These are phyloP conservation scores for Spinellus fusiger DNA, from an alignment of 192 early-diverging fungal species.

Conservation along the genomic window DNA sequence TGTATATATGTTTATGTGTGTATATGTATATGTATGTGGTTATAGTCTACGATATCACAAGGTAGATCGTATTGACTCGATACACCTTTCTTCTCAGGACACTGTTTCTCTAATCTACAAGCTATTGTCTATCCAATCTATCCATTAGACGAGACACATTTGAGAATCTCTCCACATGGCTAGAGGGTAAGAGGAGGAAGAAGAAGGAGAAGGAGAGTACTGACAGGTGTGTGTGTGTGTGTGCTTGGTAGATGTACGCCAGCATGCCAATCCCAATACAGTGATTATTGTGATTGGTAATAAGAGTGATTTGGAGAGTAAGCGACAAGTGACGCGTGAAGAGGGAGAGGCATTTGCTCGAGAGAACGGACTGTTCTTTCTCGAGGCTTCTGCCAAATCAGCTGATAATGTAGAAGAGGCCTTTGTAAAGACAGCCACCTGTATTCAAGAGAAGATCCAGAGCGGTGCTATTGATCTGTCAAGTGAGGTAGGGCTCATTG, in stretches of 20 bases:
- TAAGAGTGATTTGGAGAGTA: constrained; percentile 78
- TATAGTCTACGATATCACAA: constrained; percentile 77
- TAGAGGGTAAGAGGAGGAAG: constrained; percentile 42
- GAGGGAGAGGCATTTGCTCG: constrained; percentile 87
- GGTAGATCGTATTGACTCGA: too few relatives aligned
- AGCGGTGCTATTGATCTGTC: constrained; percentile 67
- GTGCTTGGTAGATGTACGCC: constrained; percentile 57
- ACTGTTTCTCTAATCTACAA: neutral
- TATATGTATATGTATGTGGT: neutral
- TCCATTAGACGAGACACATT: constrained; percentile 59
- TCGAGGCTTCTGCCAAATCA: constrained; percentile 89
- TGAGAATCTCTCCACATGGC: constrained; percentile 69
- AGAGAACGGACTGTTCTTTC: constrained; percentile 79
- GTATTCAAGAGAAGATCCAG: constrained; percentile 77
- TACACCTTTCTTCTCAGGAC: neutral
- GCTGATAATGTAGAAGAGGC: constrained; percentile 82
- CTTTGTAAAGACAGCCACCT: constrained; percentile 68
- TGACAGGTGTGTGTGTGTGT: neutral
- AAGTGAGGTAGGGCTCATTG: constrained; percentile 40
- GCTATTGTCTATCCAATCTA: neutral
- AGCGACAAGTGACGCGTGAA: constrained; percentile 73
- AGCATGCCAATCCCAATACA: constrained; percentile 88
- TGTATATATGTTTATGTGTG: neutral
- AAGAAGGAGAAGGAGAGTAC: neutral
- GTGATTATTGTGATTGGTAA: constrained; percentile 90